Conservation (phyloP, 2,329 filamentous ascomycete species). For the Xylaria hypoxylon region DNA sequence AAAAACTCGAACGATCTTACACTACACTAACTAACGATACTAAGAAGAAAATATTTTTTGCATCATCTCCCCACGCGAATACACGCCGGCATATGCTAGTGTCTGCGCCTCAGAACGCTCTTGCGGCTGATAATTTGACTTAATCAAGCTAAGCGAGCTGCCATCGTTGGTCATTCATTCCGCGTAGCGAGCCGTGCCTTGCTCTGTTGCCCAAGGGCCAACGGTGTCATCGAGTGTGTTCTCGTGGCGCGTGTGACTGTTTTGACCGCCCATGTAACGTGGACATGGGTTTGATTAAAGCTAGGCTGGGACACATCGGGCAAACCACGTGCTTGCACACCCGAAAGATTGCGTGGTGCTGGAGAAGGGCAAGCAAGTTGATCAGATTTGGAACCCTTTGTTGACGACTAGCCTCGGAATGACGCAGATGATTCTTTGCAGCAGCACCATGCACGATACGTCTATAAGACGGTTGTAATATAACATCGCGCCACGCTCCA, state of each 20-base stretch:
- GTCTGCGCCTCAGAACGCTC: conserved; percentile 13
- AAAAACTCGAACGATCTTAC: not conserved
- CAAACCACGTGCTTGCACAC: conserved; percentile 37
- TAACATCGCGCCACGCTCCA: conserved; percentile 19
- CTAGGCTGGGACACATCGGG: conserved; percentile 27
- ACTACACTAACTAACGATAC: not conserved
- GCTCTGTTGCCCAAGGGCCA: conserved; percentile 41
- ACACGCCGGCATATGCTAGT: conserved; percentile 16
- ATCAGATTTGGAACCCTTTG: conserved; percentile 32
- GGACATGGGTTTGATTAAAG: conserved; percentile 45
- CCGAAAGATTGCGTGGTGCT: conserved; percentile 21
- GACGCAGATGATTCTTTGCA: conserved; percentile 41
- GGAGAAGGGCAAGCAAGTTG: conserved; percentile 15
- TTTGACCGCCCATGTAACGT: conserved; percentile 41
- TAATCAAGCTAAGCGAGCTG: conserved; percentile 26
- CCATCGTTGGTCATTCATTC: conserved; percentile 42
- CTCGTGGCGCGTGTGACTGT: conserved; percentile 43
- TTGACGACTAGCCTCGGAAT: conserved; percentile 33
- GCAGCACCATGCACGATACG: conserved; percentile 37
- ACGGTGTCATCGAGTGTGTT: conserved; percentile 43
- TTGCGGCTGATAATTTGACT: conserved; percentile 30
- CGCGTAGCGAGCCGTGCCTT: conserved; percentile 44
- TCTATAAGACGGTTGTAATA: conserved; percentile 29
- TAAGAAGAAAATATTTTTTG: conserved; percentile 19
- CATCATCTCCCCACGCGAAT: conserved; percentile 20